Base-by-base conservation (phyloP, 306 rosid genomes). In the Parietaria judaica region DNA sequence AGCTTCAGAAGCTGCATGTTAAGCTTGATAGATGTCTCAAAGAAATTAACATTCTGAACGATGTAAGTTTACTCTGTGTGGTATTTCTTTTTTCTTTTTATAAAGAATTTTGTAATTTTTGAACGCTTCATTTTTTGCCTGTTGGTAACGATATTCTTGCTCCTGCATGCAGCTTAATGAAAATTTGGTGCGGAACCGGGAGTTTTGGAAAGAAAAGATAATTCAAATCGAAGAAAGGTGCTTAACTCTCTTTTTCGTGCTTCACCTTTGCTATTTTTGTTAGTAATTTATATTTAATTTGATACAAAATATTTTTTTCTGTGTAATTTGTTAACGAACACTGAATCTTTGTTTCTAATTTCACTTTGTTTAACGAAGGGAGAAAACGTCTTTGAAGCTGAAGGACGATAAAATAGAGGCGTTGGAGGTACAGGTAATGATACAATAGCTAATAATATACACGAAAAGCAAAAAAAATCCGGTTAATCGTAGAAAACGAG, bases 21-120 rank as follows among this genome's bases (percentile, higher is more conserved):
- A 92, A 92, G 83, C 74, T 88, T 36, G 88, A 82, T 58, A 82
- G 82, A 81, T 82, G 81, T 74, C 74, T 78, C 64, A 73, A 88
- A 69, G 96, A 92, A 78, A 86, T 86, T 73, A 86, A 78, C 54
- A 84, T 92, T 74, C 85, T 92, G 63, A 86, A 86, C 46, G 99
- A 84, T 60, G 99, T 86, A 76, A 70, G 88, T 68, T 55, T 63
- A 47, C 15, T 2, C 53, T 49, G 49, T 50, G 59, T 41, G 31
- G 52, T 44, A 4, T 59, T 48, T 14, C 35, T 62, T 52, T 49
- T 39, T 13, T 44, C 15, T 1, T 49, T 49, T 49, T n/a, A 49
- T 49, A 4, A 10, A 23, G 31, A 23, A 23, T 23, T 23, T 23
- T 23, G 31, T 23, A 23, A 23, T 23, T 49, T 49, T n/a, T 49